These are phyloP conservation scores for Epichloe coenophiala DNA, from an alignment of 2,329 filamentous ascomycete species.

Conservation along the genomic window DNA sequence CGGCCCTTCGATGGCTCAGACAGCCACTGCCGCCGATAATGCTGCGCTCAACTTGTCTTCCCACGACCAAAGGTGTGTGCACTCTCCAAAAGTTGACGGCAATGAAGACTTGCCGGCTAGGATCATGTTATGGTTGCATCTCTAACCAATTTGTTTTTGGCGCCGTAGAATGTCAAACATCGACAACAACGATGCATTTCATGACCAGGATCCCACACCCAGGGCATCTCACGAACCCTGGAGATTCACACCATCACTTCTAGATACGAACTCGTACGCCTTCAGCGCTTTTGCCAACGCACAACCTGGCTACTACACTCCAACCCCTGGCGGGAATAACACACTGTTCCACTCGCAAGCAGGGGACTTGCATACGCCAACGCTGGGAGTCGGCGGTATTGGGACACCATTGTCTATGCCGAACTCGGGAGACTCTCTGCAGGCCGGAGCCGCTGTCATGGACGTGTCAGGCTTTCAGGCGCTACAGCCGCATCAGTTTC, in stretches of 20 bases:
- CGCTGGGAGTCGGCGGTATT: constrained; percentile 58
- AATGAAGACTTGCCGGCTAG: background rate
- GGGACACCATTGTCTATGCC: constrained; percentile 73
- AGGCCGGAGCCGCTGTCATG: constrained; percentile 43
- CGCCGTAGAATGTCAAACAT: constrained; percentile 12
- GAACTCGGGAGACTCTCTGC: constrained; percentile 50
- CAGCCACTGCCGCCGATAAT: constrained; percentile 17
- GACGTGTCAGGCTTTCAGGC: constrained; percentile 57
- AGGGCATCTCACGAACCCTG: constrained; percentile 68
- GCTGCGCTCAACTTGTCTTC: constrained; percentile 10
- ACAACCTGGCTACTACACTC: constrained; percentile 73
- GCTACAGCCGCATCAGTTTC: constrained; percentile 45
- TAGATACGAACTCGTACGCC: constrained; percentile 73
- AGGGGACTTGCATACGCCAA: constrained; percentile 77
- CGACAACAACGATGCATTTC: constrained; percentile 25
- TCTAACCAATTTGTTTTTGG: background rate
- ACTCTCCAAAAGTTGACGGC: background rate
- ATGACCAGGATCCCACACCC: constrained; percentile 71
- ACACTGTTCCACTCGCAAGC: constrained; percentile 73
- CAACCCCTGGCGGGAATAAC: constrained; percentile 69
- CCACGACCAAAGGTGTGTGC: constrained; percentile 16
- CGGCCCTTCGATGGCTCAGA: constrained; percentile 21
- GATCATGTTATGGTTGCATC: background rate
- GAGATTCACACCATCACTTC: constrained; percentile 76
- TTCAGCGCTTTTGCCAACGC: constrained; percentile 73